Evolutionary conservation across 768 basidiomycete species (phyloP), one percentile per base, ranked within the genome.

Genomic region (Collybia sp.): DNA sequence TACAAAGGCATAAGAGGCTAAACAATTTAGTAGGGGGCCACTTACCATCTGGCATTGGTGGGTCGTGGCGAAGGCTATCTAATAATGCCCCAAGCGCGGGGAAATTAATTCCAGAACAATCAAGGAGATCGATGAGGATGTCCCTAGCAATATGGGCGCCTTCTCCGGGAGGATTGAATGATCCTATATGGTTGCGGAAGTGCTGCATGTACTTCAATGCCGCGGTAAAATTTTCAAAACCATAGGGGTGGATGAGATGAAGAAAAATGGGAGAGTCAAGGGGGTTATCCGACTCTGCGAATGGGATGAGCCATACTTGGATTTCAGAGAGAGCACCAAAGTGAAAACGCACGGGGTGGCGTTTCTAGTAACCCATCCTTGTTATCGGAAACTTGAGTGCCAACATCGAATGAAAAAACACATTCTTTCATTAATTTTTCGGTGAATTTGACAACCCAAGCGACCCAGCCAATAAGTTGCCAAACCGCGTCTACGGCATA

Each of bases 101-200:
- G 37, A 90, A 64, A 51, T 88, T 70, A 32, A 90, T 64, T 12
- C 85, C 85, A 32, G 83, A 85, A 52, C 68, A 74, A 53, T 80
- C 75, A 12, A 89, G 70, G 16, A 76, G 58, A 58, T 89, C 87
- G 42, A 81, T 56, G 2, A 90, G 64, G 31, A 80, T 66, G 35
- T 77, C 75, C 55, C 77, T 79, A 1, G 85, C 85, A 31, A 84
- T 78, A 44, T 79, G 77, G 4, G 83, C 71, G 48, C 71, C 81
- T 60, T 85, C 82, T 48, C 72, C 75, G 35, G 73, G 75, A 30
- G 85, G 73, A 4, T 76, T 67, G 34, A 83, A 64, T 10, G 70
- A 67, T 37, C 68, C 68, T 17, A 90, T 56, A 53, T 73, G 76
- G 37, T 64, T 67, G 36, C 79, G 75, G 55, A 85, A 82, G 45